Conservation (phyloP, 1,284 basidiomycete species). For the Ceratobasidium sp. region DNA sequence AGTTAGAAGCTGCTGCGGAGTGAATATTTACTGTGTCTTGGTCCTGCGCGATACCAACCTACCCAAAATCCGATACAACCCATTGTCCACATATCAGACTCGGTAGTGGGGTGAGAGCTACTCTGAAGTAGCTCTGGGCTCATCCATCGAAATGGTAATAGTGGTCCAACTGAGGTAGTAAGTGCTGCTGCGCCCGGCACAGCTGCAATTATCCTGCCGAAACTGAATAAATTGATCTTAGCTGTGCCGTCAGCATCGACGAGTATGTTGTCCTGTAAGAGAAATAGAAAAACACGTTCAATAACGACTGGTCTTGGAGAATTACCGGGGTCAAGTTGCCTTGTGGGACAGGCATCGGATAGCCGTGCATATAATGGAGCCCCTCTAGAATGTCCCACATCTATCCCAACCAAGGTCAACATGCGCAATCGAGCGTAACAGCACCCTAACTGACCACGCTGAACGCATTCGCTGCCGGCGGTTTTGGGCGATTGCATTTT, state of each 20-base stretch:
- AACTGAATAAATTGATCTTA: constrained; percentile 31
- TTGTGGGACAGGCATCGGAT: constrained; percentile 26
- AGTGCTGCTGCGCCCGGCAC: not conserved
- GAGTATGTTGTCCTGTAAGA: constrained; percentile 25
- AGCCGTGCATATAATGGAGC: constrained; percentile 29
- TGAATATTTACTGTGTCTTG: too few species aligned
- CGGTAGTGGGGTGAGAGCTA: not conserved
- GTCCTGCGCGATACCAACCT: too few species aligned
- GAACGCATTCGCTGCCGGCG: not conserved
- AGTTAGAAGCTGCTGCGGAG: constrained; percentile 4
- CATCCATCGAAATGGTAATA: constrained; percentile 34
- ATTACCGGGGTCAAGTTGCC: constrained; percentile 22
- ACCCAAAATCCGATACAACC: constrained; percentile 38
- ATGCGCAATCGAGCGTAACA: too few species aligned
- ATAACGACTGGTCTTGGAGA: not conserved
- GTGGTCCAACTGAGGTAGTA: not conserved
- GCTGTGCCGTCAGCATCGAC: not conserved
- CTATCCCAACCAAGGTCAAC: too few species aligned
- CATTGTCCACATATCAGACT: constrained; percentile 35
- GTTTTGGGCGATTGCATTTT: not conserved
- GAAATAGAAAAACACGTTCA: too few species aligned
- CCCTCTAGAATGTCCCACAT: constrained; percentile 36
- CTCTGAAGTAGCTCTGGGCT: constrained; percentile 20
- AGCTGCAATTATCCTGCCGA: constrained; percentile 20
- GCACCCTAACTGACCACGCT: constrained; percentile 13